Percentiles rank a stretch among this genome's conserved stretches.
Evolutionary conservation across 192 early-diverging fungal genomes (phyloP).

Genomic region (Coemansia sp.): DNA sequence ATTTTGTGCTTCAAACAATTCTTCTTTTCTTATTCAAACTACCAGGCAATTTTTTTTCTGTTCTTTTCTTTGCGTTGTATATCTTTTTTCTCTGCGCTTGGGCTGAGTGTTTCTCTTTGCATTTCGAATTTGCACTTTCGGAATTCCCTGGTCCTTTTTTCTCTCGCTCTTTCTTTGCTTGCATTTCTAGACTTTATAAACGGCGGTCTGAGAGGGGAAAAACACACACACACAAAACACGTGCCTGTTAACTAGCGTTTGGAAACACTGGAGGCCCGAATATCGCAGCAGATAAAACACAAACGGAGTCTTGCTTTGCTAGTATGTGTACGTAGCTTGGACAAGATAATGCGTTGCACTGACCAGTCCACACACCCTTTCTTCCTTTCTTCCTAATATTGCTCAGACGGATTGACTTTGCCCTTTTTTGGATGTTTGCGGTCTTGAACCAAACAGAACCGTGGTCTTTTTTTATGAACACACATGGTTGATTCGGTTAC

Average conservation of each 20-base stretch:
- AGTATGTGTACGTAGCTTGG: slow-evolving; percentile 2
- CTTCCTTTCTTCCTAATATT: no score
- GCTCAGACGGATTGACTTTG: neutral
- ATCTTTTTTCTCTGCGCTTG: slow-evolving; percentile 6
- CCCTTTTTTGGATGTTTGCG: neutral
- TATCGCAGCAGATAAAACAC: neutral
- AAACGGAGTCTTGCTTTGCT: no score
- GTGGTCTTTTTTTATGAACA: neutral
- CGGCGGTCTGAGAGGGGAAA: neutral
- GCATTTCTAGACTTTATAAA: slow-evolving; percentile 1
- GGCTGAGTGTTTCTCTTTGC: slow-evolving; percentile 1
- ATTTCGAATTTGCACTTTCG: neutral
- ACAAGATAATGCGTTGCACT: slow-evolving; percentile 1
- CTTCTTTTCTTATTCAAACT: neutral
- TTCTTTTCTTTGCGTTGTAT: slow-evolving; percentile 1
- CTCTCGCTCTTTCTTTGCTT: neutral
- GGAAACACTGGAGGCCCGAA: neutral
- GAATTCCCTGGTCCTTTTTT: neutral
- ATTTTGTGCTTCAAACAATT: neutral
- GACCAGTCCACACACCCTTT: neutral
- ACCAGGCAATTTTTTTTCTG: neutral
- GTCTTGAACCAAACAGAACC: neutral
- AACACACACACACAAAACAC: no score
- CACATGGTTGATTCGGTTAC: neutral
- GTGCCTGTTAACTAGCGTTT: no score